Base-by-base conservation (phyloP, 441 rosid species). In the Populus hybrid region DNA sequence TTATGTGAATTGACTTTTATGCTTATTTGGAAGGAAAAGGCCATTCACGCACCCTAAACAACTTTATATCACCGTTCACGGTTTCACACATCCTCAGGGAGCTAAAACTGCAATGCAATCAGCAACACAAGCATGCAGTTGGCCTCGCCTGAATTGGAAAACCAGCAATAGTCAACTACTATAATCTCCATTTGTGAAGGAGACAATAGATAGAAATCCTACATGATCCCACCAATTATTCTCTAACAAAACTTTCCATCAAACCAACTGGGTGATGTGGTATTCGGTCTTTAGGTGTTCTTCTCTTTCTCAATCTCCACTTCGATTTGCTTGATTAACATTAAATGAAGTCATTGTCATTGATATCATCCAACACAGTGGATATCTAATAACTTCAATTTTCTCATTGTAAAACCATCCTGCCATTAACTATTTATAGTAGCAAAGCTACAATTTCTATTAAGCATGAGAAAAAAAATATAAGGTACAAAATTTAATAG, bases 341-440 rank as follows among this genome's bases (percentile, higher is more conserved):
- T 35, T 71, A 59, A 79, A 40, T 73, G 77, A 74, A 30, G n/a
- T n/a, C n/a, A n/a, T n/a, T n/a, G 30, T 50, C 59, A 57, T 1
- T 21, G 68, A 72, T 78, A 69, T 6, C 32, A 18, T 12, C 36
- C 12, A 26, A 7, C 68, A 24, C 50, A 24, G 3, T 9, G 24
- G 35, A 6, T 71, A 59, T 34, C 59, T n/a, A 72, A 72, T 19
- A 18, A 38, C 23, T 28, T 46, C 14, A 66, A 69, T 10, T 67
- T 68, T 67, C 40, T 53, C 21, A 18, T 26, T 12, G 61, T 57
- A 65, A 23, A 21, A 36, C 28, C 28, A 66, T 46, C 64, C 42
- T 46, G 50, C 11, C 28, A 9, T 50, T 78, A 32, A 50, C 11
- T 1, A 72, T 57, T 19, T 67, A 73, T 24, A 69, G 14, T n/a